phyloP scores from a whole-genome alignment of 1,284 basidiomycete species.

The Rhodotorula mucilaginosa region DNA sequence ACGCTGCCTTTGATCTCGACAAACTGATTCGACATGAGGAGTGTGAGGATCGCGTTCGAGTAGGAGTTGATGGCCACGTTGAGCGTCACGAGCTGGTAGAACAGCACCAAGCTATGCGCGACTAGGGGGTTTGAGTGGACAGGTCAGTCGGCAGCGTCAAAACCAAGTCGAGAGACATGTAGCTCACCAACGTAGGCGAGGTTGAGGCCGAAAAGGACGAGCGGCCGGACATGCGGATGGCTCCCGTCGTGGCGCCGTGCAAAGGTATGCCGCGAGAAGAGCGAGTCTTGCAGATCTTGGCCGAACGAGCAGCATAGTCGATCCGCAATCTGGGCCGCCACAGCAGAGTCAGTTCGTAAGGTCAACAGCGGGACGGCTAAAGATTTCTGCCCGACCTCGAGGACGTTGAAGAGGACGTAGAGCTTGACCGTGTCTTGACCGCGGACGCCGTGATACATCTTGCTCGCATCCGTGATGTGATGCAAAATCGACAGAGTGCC shows the following conservation, averaged over 20 bases:
- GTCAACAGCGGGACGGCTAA: neutral
- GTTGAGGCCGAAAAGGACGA: constrained; percentile 80
- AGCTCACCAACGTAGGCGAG: constrained; percentile 76
- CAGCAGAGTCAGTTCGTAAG: neutral
- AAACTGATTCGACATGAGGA: constrained; percentile 96
- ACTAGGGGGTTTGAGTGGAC: constrained; percentile 54
- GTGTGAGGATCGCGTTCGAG: constrained; percentile 89
- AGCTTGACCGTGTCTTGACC: constrained; percentile 98
- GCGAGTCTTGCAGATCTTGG: constrained; percentile 92
- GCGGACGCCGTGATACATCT: constrained; percentile 98
- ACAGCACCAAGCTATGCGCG: constrained; percentile 87
- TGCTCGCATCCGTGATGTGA: constrained; percentile 88
- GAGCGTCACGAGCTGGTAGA: constrained; percentile 91
- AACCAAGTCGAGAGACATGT: neutral
- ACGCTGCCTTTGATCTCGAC: constrained; percentile 99
- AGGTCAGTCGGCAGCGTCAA: neutral
- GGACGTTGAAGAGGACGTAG: constrained; percentile 97
- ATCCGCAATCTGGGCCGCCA: constrained; percentile 74
- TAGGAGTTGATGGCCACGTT: constrained; percentile 99
- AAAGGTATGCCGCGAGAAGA: constrained; percentile 89
- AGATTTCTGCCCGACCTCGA: constrained; percentile 64
- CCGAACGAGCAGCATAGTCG: constrained; percentile 93
- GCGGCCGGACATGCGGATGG: constrained; percentile 62
- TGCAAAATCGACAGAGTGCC: constrained; percentile 72
- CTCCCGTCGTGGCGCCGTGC: constrained; percentile 56